phyloP scores from a whole-genome alignment of 345 rosid species.

The Leavenworthia alabamica region DNA sequence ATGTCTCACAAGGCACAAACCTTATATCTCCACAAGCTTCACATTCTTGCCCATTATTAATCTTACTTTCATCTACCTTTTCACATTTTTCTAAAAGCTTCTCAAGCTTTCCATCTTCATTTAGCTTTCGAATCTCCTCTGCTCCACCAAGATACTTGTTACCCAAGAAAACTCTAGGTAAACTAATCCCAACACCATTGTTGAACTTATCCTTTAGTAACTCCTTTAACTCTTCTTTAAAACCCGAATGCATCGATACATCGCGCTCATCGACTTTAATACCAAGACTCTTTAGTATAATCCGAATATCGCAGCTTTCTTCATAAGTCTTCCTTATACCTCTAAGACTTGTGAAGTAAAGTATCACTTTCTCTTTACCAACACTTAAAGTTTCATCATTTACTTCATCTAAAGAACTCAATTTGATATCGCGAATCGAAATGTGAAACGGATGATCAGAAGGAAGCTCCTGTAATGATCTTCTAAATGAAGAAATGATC shows the following conservation, averaged over 20 bases:
- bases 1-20: constrained; percentile 88
- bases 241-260: constrained; percentile 87
- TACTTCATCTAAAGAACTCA: not conserved
- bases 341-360: constrained; percentile 78
- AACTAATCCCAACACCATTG: constrained; percentile 31
- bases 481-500: constrained; percentile 52
- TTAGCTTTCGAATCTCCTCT: constrained; percentile 64
- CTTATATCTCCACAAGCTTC: constrained; percentile 87
- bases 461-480: constrained; percentile 51
- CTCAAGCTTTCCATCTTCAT: constrained; percentile 85
- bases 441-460: constrained; percentile 54
- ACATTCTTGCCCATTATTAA: constrained; percentile 41
- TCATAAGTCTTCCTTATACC: constrained; percentile 87
- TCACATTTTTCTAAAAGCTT: constrained; percentile 51
- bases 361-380: constrained; percentile 44
- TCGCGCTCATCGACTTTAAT: constrained; percentile 71
- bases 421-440: constrained; percentile 23
- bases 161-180: constrained; percentile 75
- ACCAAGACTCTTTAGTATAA: constrained; percentile 50
- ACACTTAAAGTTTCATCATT: constrained; percentile 1
- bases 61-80: constrained; percentile 32
- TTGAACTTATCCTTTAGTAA: constrained; percentile 38
- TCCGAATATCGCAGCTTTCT: constrained; percentile 62
- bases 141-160: constrained; percentile 66
- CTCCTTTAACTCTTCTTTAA: constrained; percentile 65